phyloP scores from a whole-genome alignment of 257 asterid species.

The Echium plantagineum region DNA sequence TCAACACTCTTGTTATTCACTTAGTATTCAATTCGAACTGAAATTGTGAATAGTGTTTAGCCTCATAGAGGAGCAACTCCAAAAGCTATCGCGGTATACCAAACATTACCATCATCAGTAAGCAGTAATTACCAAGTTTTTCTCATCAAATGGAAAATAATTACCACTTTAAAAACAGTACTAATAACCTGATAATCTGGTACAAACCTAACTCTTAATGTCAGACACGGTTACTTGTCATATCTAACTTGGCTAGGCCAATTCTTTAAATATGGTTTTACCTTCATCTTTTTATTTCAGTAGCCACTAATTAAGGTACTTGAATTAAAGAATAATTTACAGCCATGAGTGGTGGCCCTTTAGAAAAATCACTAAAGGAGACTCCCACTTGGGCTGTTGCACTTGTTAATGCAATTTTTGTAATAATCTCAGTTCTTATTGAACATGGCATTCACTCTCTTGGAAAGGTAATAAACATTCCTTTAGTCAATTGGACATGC shows the following conservation, averaged over 20 bases:
- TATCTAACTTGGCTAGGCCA: not conserved
- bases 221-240: not conserved
- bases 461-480: constrained; percentile 30
- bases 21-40: too few relatives aligned
- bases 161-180: too few relatives aligned
- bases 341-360: constrained; percentile 16
- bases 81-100: too few relatives aligned
- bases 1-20: too few relatives aligned
- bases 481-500: not conserved
- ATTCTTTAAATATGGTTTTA: not conserved
- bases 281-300: not conserved
- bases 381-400: constrained; percentile 92
- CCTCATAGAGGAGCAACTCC: too few relatives aligned
- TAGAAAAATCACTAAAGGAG: constrained; percentile 47
- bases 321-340: not conserved
- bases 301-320: not conserved
- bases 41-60: too few relatives aligned
- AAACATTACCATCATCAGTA: not conserved
- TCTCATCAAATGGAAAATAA: too few relatives aligned
- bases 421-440: constrained; percentile 40
- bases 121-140: not conserved
- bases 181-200: not conserved
- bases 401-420: constrained; percentile 48
- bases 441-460: constrained; percentile 66
- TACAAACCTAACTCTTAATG: not conserved